A percentile compares a stretch with the other conserved stretches of the same genome.
phyloP scores from a whole-genome alignment of 2,329 filamentous ascomycete species.

The Remersonia thermophila region DNA sequence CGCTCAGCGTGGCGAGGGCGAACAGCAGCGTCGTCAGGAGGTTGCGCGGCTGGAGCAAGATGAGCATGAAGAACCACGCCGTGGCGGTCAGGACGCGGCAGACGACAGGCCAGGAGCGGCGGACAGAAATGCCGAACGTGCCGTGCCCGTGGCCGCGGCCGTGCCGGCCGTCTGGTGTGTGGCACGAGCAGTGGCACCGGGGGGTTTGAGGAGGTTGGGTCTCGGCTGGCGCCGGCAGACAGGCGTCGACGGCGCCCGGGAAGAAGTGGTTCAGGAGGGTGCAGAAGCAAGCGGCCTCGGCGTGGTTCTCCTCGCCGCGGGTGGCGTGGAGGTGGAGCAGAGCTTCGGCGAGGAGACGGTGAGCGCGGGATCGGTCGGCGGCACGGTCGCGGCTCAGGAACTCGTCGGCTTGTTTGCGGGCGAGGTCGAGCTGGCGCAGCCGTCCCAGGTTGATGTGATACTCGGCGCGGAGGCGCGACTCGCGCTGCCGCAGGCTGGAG shows the following conservation, averaged over 20 bases:
- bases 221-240: too few relatives aligned
- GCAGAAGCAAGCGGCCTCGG: conserved; percentile 13
- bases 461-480: too few relatives aligned
- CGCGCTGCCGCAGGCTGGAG: too few relatives aligned
- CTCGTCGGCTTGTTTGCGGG: not conserved
- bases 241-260: conserved; percentile 2
- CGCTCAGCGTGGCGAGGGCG: not conserved
- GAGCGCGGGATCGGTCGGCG: conserved; percentile 1
- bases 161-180: conserved; percentile 4
- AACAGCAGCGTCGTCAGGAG: conserved; percentile 3
- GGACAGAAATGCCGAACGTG: conserved; percentile 1
- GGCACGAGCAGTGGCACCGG: not conserved
- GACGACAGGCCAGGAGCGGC: conserved; percentile 2
- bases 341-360: conserved; percentile 1
- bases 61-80: conserved; percentile 14
- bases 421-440: not conserved
- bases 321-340: conserved; percentile 4
- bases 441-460: too few relatives aligned
- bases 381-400: not conserved
- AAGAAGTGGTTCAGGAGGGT: conserved; percentile 10
- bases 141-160: conserved; percentile 13
- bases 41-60: conserved; percentile 13
- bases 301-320: not conserved
- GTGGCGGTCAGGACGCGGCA: conserved; percentile 16
- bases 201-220: not conserved